Conservation (phyloP, 108 stramenopile species). For the Conticribra weissflogii region DNA sequence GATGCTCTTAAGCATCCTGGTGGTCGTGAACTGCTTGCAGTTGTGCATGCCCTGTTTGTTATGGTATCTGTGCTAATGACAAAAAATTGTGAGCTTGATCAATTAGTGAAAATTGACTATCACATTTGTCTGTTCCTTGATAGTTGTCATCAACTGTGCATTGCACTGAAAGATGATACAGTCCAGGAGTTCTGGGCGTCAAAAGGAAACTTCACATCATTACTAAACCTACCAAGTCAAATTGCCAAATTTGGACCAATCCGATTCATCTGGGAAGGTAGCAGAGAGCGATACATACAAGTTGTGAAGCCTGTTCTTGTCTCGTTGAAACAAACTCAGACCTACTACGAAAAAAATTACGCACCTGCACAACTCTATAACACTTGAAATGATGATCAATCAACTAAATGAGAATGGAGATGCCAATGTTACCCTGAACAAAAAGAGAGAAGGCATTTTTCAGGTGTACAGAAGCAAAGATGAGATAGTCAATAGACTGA, state of each 20-base stretch:
- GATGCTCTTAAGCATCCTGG: background rate
- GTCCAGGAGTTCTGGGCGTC: background rate
- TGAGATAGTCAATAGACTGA: too few species aligned
- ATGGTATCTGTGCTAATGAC: background rate
- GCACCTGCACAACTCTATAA: too few species aligned
- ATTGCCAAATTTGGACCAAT: background rate
- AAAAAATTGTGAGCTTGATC: background rate
- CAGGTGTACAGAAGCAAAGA: too few species aligned
- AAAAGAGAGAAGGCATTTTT: too few species aligned
- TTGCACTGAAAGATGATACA: background rate
- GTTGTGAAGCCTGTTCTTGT: background rate
- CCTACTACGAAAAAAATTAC: too few species aligned
- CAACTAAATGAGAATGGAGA: too few species aligned
- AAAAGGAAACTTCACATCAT: background rate
- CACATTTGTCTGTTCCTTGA: background rate
- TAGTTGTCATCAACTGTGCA: background rate
- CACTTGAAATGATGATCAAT: too few species aligned
- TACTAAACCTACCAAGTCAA: background rate
- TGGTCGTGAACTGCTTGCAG: background rate
- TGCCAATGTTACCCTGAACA: too few species aligned
- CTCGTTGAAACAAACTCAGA: background rate
- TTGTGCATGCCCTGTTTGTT: background rate
- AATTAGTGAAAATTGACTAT: background rate
- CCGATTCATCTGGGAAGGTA: background rate
- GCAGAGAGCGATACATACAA: background rate